These are phyloP conservation scores for Tagetes patula DNA, from an alignment of 129 eudicot genomes.

Conservation along the genomic window DNA sequence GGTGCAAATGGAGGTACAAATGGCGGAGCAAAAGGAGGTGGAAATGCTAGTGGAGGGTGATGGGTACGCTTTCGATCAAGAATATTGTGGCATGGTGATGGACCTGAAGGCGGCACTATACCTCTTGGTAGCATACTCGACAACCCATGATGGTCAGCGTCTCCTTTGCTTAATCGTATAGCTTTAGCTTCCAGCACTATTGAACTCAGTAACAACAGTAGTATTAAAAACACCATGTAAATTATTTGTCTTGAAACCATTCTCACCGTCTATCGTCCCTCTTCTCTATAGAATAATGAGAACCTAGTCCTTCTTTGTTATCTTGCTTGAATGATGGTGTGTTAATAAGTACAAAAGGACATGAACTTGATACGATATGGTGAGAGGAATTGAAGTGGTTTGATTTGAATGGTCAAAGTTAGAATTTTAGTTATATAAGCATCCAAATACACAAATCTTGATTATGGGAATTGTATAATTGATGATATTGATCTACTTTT, in stretches of 20 bases:
- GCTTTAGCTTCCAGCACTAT: not conserved
- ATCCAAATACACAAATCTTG: slow-evolving; percentile 30
- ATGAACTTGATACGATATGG: slow-evolving; percentile 15
- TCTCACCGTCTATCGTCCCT: not conserved
- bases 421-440: slow-evolving; percentile 25
- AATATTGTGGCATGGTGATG: slow-evolving; percentile 57
- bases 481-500: slow-evolving; percentile 17
- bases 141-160: slow-evolving; percentile 6
- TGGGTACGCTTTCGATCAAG: slow-evolving; percentile 40
- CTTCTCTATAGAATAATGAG: no score
- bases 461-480: slow-evolving; percentile 18
- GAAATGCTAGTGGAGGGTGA: not conserved
- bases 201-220: not conserved
- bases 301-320: not conserved
- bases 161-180: not conserved
- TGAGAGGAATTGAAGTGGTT: not conserved
- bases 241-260: slow-evolving; percentile 15
- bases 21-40: slow-evolving; percentile 25
- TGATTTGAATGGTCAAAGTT: slow-evolving; percentile 20
- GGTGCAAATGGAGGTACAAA: slow-evolving; percentile 16
- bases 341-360: not conserved
- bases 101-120: slow-evolving; percentile 63
- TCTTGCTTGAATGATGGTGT: not conserved
- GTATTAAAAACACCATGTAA: not conserved
- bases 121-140: slow-evolving; percentile 52